Conservation (phyloP, 1,139 yeast genomes). For the Yamadazyma spencermartinsiae region DNA sequence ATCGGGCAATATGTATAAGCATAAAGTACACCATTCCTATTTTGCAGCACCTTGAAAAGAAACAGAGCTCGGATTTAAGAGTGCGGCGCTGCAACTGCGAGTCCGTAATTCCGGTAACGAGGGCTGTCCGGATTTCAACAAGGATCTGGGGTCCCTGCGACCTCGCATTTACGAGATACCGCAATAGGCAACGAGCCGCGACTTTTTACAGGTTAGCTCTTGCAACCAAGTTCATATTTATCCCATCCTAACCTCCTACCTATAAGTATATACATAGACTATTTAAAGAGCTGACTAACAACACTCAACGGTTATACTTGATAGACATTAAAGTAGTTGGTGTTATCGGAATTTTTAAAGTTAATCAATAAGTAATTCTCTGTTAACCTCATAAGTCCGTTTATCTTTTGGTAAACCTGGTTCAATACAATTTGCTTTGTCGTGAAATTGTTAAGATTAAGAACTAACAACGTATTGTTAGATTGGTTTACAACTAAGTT, state of each 20-base stretch:
- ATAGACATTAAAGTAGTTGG: slow-evolving; percentile 14
- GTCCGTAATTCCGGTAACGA: background rate
- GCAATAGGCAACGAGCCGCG: background rate
- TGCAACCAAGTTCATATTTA: background rate
- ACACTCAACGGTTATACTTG: slow-evolving; percentile 9
- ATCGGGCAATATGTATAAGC: background rate
- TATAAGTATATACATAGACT: too few relatives aligned
- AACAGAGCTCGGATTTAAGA: background rate
- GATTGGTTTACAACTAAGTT: slow-evolving; percentile 15
- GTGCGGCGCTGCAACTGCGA: too few relatives aligned
- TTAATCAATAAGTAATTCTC: slow-evolving; percentile 14
- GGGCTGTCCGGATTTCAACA: background rate
- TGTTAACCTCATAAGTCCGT: slow-evolving; percentile 15
- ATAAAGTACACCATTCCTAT: background rate
- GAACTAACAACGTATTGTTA: slow-evolving; percentile 12
- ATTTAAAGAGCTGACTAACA: background rate
- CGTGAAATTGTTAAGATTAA: slow-evolving; percentile 13
- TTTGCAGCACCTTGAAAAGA: background rate
- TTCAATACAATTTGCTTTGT: slow-evolving; percentile 9
- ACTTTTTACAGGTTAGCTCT: slow-evolving; percentile 1
- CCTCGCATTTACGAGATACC: background rate
- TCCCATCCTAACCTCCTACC: too few relatives aligned
- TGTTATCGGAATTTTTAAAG: slow-evolving; percentile 14
- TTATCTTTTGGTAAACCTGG: slow-evolving; percentile 12
- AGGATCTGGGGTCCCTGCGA: background rate